Base-by-base conservation (phyloP, 139 green algal genomes). In the Auxenochlorella pyrenoidosa region DNA sequence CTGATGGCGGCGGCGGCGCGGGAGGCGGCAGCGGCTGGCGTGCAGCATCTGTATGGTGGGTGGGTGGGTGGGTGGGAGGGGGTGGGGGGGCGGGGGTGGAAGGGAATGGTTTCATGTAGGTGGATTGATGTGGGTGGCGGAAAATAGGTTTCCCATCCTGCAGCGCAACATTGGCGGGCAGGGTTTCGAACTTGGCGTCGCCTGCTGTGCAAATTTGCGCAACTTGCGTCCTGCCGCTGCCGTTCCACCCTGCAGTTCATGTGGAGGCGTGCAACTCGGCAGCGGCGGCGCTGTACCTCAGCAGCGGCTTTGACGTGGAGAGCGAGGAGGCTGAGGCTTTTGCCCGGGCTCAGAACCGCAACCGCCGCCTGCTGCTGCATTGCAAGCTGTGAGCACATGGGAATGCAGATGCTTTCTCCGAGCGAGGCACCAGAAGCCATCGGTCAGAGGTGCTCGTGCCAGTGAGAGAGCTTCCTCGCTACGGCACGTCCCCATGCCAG, bases 221-320 rank as follows among this genome's bases (percentile, higher is more conserved):
- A 10, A 54, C 8, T 10, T 18, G 47, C 10, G 10, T 54, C 47
- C 47, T 54, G 47, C 47, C n/a, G 10, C 47, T 10, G 47, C 47
- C 93, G 13, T 19, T 68, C 43, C 86, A 92, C 24, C 51, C 2
- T 96, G 77, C 96, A 97, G 94, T 97, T 22, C 95, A 97, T 66
- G 94, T 96, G 43, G 90, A 93, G 26, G 83, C 89, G 0, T 88
- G 93, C 88, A 97, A 97, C 63, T 30, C 44, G 6, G 83, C 93
- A 21, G 95, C 94, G 2, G 47, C 87, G 24, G 44, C 68, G n/a
- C 88, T 97, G 43, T 97, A 97, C 71, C 63, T 51, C 51, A 72
- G 68, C 21, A 78, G 86, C 24, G 90, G 91, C 34, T 95, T 94
- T 43, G 26, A 89, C n/a, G 68, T 95, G 22, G 94, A 96, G 73